phyloP scores from a whole-genome alignment of 139 green algal genomes.

The Yamagishiella unicocca region DNA sequence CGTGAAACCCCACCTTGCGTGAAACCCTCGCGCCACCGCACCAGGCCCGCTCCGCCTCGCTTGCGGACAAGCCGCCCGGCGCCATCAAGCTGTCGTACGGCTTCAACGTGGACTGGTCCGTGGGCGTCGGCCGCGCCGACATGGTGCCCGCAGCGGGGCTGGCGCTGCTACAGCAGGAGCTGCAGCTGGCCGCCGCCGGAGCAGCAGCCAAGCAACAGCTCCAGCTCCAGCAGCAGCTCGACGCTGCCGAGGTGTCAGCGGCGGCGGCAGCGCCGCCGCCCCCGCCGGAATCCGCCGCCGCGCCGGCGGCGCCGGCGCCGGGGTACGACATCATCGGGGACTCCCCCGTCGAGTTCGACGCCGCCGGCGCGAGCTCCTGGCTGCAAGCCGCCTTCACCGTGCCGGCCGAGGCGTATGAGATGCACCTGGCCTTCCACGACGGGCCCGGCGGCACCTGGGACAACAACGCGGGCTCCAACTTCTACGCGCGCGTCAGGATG shows the following conservation, averaged over 20 bases:
- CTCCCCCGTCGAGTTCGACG: not conserved
- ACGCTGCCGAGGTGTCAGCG: not conserved
- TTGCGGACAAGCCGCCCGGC: not conserved
- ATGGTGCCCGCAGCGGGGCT: slow-evolving; percentile 6
- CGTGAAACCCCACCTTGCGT: not conserved
- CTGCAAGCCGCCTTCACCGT: slow-evolving; percentile 35
- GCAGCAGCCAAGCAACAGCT: no score
- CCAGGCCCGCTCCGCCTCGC: not conserved
- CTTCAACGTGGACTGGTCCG: slow-evolving; percentile 38
- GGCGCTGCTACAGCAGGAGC: not conserved
- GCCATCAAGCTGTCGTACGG: not conserved
- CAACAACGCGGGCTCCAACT: slow-evolving; percentile 53
- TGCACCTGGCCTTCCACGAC: slow-evolving; percentile 61
- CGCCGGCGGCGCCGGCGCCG: not conserved
- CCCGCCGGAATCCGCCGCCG: not conserved
- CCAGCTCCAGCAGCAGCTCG: not conserved
- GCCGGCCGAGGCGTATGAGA: slow-evolving; percentile 54
- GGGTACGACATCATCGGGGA: not conserved
- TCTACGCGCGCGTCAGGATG: slow-evolving; percentile 48
- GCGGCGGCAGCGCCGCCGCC: not conserved
- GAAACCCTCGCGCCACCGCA: not conserved
- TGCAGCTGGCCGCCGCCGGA: not conserved
- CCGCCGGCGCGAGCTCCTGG: not conserved
- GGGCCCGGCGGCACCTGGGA: slow-evolving; percentile 41
- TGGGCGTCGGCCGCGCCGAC: not conserved